Percentiles rank a stretch among this genome's conserved stretches.
These are phyloP conservation scores for Leccinum cinnamomeum DNA, from an alignment of 1,284 basidiomycete genomes.

Conservation along the genomic window DNA sequence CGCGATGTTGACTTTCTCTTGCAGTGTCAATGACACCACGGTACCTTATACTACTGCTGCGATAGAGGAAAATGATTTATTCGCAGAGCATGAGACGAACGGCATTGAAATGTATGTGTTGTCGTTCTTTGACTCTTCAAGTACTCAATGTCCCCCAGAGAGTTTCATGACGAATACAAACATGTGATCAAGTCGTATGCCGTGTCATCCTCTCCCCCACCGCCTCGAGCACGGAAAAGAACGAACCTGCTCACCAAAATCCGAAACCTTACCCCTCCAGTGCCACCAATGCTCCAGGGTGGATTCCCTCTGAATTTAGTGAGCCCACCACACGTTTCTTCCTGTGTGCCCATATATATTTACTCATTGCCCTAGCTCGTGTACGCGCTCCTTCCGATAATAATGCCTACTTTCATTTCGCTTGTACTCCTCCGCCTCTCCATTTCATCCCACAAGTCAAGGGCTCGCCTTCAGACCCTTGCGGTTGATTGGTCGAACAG, in stretches of 20 bases:
- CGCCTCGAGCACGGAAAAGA: constrained; percentile 11
- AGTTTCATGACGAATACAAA: constrained; percentile 54
- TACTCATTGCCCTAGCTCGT: constrained; percentile 46
- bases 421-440: constrained; percentile 52
- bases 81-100: constrained; percentile 54
- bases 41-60: constrained; percentile 82
- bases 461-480: constrained; percentile 57
- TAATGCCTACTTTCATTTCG: constrained; percentile 60
- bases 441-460: constrained; percentile 54
- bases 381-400: constrained; percentile 56
- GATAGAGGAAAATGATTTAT: constrained; percentile 71
- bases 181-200: constrained; percentile 55
- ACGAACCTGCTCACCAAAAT: constrained; percentile 45
- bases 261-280: constrained; percentile 36
- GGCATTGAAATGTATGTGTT: constrained; percentile 62
- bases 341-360: not conserved
- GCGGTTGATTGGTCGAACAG: constrained; percentile 48
- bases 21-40: constrained; percentile 69
- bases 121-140: constrained; percentile 2
- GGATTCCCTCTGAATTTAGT: constrained; percentile 76
- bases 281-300: constrained; percentile 67
- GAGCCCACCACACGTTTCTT: constrained; percentile 30
- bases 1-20: constrained; percentile 14
- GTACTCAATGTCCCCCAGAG: constrained; percentile 39
- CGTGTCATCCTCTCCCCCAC: constrained; percentile 38